phyloP scores from a whole-genome alignment of 768 basidiomycete species.

The Trametes punicea region DNA sequence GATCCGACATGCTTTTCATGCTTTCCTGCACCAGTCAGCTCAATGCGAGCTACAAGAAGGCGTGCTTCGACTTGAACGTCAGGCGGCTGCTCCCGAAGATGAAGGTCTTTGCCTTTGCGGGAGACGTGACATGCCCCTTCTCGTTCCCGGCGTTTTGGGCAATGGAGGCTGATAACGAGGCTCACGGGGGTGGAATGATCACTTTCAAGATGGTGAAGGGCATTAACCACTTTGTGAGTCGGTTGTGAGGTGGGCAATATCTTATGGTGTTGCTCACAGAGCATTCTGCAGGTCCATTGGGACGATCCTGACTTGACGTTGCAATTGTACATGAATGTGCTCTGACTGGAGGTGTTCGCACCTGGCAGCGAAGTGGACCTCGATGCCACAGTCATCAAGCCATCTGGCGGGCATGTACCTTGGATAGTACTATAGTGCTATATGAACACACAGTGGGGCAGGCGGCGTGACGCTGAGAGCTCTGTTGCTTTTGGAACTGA shows the following conservation, averaged over 20 bases:
- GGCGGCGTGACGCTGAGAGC: no score
- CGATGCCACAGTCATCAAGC: no score
- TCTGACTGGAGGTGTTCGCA: no score
- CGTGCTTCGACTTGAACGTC: slow-evolving; percentile 4
- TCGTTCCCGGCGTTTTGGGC: slow-evolving; percentile 16
- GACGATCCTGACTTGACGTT: neutral
- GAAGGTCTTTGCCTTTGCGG: neutral
- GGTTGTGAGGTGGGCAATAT: neutral
- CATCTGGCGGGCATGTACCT: no score
- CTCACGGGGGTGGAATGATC: slow-evolving; percentile 13
- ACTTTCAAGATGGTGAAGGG: slow-evolving; percentile 16
- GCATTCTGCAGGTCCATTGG: neutral
- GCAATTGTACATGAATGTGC: neutral
- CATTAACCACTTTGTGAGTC: slow-evolving; percentile 29
- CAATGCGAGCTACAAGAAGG: slow-evolving; percentile 7
- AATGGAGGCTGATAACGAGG: slow-evolving; percentile 20
- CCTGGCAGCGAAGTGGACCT: no score
- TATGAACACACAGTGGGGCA: no score
- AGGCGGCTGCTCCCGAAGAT: slow-evolving; percentile 6
- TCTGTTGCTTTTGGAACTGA: no score
- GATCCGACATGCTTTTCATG: slow-evolving; percentile 1
- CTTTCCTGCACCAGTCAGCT: neutral
- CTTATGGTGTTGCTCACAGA: neutral
- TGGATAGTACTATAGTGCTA: no score
- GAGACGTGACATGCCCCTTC: neutral